Conservation (phyloP, 2,329 filamentous ascomycete genomes). For the Colletotrichum tabaci region DNA sequence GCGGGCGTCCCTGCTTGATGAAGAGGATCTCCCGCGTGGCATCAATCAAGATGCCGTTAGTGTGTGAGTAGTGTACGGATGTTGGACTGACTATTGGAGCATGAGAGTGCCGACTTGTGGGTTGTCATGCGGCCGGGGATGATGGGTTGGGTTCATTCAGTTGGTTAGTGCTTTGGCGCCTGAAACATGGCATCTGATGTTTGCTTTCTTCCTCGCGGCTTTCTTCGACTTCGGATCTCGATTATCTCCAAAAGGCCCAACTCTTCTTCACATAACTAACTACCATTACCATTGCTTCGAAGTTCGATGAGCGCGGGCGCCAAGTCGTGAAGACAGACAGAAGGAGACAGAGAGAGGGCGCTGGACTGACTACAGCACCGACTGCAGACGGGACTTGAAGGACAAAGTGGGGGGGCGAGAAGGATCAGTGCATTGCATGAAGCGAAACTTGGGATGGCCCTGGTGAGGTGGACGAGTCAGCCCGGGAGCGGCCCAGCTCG, state of each 20-base stretch:
- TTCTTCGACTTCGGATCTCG: neutral
- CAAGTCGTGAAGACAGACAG: conserved; percentile 22
- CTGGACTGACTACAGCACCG: neutral
- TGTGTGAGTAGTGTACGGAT: neutral
- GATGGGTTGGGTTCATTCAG: neutral
- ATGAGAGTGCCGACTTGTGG: conserved; percentile 18
- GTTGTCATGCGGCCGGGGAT: conserved; percentile 28
- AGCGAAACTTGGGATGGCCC: conserved; percentile 36
- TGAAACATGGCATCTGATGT: conserved; percentile 18
- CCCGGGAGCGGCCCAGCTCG: conserved; percentile 30
- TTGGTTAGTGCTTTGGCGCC: neutral
- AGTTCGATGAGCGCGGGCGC: too few species aligned
- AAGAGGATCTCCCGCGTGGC: conserved; percentile 25
- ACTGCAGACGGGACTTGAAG: neutral
- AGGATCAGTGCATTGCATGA: conserved; percentile 39
- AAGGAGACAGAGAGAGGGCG: too few species aligned
- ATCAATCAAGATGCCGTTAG: neutral
- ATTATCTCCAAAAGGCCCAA: neutral
- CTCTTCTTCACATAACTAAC: too few species aligned
- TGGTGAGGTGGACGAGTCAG: conserved; percentile 13
- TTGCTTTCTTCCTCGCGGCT: neutral
- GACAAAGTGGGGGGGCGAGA: conserved; percentile 18
- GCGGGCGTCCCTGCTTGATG: conserved; percentile 14
- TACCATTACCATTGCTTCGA: neutral
- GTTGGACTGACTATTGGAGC: neutral